phyloP scores from a whole-genome alignment of 495 filamentous ascomycete genomes.

The Geopyxis carbonaria region DNA sequence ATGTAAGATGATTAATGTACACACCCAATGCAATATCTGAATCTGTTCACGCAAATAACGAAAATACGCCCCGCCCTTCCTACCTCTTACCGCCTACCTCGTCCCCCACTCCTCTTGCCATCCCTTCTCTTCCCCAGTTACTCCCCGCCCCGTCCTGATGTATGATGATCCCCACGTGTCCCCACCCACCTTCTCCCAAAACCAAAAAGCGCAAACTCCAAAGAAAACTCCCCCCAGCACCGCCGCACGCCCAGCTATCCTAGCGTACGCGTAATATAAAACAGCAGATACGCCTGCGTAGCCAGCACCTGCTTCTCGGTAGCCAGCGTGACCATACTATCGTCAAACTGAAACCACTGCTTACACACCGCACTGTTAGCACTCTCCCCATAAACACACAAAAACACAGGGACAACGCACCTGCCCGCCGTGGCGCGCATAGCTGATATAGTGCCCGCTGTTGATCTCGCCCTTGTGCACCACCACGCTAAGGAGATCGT shows the following conservation, averaged over 20 bases:
- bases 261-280: constrained; percentile 54
- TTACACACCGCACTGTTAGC: not conserved
- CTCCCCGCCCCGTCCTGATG: too few relatives aligned
- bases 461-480: constrained; percentile 80
- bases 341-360: constrained; percentile 83
- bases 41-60: too few relatives aligned
- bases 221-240: too few relatives aligned
- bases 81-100: too few relatives aligned
- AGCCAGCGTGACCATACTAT: constrained; percentile 70
- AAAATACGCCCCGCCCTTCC: too few relatives aligned
- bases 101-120: too few relatives aligned
- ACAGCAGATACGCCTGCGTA: constrained; percentile 70
- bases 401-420: constrained; percentile 29
- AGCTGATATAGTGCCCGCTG: constrained; percentile 79
- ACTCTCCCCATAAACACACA: not conserved
- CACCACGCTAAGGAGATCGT: constrained; percentile 69
- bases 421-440: constrained; percentile 59
- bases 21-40: too few relatives aligned
- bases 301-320: constrained; percentile 61
- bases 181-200: too few relatives aligned
- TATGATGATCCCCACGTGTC: too few relatives aligned
- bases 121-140: too few relatives aligned
- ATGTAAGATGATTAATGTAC: too few relatives aligned
- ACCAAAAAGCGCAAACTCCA: too few relatives aligned
- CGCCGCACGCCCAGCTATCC: not conserved